Evolutionary conservation across 1,284 basidiomycete genomes (phyloP).

Genomic region (Trametes sp.): DNA sequence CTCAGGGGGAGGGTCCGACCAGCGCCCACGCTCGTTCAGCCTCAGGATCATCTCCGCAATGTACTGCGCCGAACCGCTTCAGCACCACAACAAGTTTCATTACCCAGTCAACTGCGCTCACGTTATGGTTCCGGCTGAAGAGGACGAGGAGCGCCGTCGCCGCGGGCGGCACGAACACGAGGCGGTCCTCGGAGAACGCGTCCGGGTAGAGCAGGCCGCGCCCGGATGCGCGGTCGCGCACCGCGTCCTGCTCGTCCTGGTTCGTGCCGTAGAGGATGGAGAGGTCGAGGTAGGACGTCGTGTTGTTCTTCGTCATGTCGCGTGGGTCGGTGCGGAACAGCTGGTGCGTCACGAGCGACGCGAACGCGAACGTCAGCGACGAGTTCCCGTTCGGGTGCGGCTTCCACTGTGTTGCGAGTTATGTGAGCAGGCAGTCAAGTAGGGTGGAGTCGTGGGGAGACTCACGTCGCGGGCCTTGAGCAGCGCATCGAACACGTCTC

Average conservation of each 20-base stretch:
- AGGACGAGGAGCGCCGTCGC: conserved; percentile 73
- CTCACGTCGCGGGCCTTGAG: conserved; percentile 57
- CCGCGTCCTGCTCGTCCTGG: conserved; percentile 45
- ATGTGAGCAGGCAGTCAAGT: background rate
- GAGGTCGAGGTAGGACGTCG: conserved; percentile 81
- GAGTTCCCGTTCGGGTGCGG: conserved; percentile 53
- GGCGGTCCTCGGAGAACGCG: conserved; percentile 69
- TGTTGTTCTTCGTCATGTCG: conserved; percentile 67
- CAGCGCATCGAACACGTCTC: conserved; percentile 76
- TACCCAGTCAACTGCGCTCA: conserved; percentile 44
- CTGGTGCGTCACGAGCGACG: conserved; percentile 78
- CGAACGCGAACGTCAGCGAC: conserved; percentile 79
- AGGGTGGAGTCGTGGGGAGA: background rate
- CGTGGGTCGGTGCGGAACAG: conserved; percentile 70
- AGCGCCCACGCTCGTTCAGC: conserved; percentile 70
- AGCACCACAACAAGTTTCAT: background rate
- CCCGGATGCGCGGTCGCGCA: conserved; percentile 46
- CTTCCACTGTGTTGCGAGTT: conserved; percentile 17
- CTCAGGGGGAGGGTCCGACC: conserved; percentile 43
- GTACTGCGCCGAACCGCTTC: conserved; percentile 51
- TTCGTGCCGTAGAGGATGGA: conserved; percentile 78
- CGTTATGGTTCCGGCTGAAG: conserved; percentile 80
- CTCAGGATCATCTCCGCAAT: conserved; percentile 73
- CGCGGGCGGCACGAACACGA: conserved; percentile 81
- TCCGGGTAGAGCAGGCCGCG: conserved; percentile 73